phyloP scores from a whole-genome alignment of 179 eudicot genomes.

The Beta corolliflora region DNA sequence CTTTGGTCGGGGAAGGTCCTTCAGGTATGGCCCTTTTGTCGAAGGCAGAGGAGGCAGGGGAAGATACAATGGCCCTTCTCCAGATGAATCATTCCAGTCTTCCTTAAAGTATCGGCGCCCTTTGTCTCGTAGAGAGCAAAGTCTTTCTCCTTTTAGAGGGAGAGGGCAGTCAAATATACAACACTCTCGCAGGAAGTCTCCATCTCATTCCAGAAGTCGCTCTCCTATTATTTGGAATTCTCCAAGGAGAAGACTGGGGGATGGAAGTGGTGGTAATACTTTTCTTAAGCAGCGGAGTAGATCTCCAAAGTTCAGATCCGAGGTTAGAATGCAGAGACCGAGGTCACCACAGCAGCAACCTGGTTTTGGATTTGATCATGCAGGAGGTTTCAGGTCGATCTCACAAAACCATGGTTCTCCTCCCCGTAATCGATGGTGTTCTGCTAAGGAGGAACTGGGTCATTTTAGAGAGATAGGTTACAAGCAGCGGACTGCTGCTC shows the following conservation, averaged over 20 bases:
- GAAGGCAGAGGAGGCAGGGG: conserved; percentile 38
- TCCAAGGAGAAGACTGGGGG: conserved; percentile 34
- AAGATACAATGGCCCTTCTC: conserved; percentile 35
- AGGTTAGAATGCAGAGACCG: conserved; percentile 34
- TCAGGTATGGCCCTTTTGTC: conserved; percentile 26
- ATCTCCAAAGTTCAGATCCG: conserved; percentile 45
- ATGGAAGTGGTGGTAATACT: conserved; percentile 30
- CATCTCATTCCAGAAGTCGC: conserved; percentile 40
- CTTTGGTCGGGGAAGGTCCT: conserved; percentile 37
- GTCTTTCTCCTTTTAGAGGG: conserved; percentile 38
- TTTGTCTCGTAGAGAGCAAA: conserved; percentile 40
- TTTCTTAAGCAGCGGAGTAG: conserved; percentile 37
- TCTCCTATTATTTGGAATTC: conserved; percentile 40
- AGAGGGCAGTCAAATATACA: conserved; percentile 35
- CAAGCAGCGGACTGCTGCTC: conserved; percentile 27
- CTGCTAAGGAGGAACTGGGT: conserved; percentile 31
- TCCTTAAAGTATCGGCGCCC: conserved; percentile 41
- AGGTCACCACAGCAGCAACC: conserved; percentile 37
- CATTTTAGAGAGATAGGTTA: conserved; percentile 31
- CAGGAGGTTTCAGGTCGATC: conserved; percentile 30
- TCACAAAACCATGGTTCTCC: conserved; percentile 34
- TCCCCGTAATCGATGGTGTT: conserved; percentile 33
- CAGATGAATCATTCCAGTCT: conserved; percentile 37
- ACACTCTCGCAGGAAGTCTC: conserved; percentile 37
- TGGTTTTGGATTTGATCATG: conserved; percentile 26